Conservation (phyloP, 2,329 filamentous ascomycete species). For the Aspergillus flavus region DNA sequence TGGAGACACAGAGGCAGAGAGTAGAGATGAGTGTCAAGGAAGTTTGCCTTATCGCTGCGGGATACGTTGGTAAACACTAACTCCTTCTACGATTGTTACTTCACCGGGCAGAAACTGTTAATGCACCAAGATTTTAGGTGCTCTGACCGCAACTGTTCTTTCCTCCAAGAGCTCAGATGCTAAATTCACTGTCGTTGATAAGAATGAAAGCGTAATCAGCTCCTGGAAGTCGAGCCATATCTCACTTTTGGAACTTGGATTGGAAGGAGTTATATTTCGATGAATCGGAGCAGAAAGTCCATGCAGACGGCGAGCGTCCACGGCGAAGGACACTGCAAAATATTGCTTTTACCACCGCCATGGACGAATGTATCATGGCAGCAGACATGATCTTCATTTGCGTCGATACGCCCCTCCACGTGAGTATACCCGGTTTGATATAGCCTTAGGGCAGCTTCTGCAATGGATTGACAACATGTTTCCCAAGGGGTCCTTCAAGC, state of each 20-base stretch:
- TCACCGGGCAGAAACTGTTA: too few species aligned
- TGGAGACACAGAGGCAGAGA: too few species aligned
- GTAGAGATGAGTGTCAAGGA: background rate
- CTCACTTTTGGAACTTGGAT: background rate
- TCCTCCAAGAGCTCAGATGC: background rate
- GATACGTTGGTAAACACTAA: background rate
- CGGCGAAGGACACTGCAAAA: background rate
- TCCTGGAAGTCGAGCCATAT: background rate
- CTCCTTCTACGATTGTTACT: too few species aligned
- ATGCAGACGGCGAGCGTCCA: background rate
- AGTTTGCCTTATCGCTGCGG: background rate
- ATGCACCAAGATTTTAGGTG: background rate
- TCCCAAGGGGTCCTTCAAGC: background rate
- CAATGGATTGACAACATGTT: background rate
- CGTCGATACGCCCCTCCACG: background rate
- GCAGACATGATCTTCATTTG: background rate
- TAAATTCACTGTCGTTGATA: background rate
- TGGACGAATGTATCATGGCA: background rate
- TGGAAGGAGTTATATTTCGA: background rate
- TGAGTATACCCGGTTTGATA: background rate
- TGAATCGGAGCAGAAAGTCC: background rate
- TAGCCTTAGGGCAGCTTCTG: too few species aligned
- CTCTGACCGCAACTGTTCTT: background rate
- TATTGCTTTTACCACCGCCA: background rate
- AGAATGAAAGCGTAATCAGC: background rate